Percentiles rank a stretch among this genome's conserved stretches.
phyloP scores from a whole-genome alignment of 768 basidiomycete species.

The Auricularia heimuer region DNA sequence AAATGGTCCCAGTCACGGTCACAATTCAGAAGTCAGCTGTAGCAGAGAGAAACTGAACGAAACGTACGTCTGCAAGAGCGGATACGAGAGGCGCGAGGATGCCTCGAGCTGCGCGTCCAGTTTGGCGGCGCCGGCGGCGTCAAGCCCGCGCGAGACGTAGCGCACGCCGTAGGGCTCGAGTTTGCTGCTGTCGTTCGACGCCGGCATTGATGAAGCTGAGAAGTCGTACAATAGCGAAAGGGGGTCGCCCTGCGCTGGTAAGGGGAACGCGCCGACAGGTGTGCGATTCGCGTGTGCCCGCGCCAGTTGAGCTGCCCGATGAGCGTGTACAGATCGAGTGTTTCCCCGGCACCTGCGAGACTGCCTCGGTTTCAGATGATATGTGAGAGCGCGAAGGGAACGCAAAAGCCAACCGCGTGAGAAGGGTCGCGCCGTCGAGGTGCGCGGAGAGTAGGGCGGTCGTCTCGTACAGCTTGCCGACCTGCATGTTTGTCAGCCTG shows the following conservation, averaged over 20 bases:
- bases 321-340: constrained; percentile 34
- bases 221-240: not conserved
- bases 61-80: not conserved
- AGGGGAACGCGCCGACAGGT: constrained; percentile 44
- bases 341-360: constrained; percentile 8
- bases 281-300: constrained; percentile 42
- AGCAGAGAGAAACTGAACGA: not conserved
- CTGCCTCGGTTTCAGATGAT: not conserved
- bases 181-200: not conserved
- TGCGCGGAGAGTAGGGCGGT: constrained; percentile 52
- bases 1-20: not conserved
- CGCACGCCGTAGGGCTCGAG: not conserved
- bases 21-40: not conserved
- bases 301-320: constrained; percentile 43
- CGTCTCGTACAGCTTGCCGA: constrained; percentile 33
- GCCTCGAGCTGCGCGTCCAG: not conserved
- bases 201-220: not conserved
- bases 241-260: constrained; percentile 13
- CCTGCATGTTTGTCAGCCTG: constrained; percentile 15
- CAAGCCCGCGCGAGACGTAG: not conserved
- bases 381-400: not conserved
- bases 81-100: not conserved
- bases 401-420: constrained; percentile 36
- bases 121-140: not conserved
- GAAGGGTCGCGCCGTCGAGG: constrained; percentile 49